phyloP scores from a whole-genome alignment of 495 filamentous ascomycete genomes.

The Lasiosphaeris hirsuta region DNA sequence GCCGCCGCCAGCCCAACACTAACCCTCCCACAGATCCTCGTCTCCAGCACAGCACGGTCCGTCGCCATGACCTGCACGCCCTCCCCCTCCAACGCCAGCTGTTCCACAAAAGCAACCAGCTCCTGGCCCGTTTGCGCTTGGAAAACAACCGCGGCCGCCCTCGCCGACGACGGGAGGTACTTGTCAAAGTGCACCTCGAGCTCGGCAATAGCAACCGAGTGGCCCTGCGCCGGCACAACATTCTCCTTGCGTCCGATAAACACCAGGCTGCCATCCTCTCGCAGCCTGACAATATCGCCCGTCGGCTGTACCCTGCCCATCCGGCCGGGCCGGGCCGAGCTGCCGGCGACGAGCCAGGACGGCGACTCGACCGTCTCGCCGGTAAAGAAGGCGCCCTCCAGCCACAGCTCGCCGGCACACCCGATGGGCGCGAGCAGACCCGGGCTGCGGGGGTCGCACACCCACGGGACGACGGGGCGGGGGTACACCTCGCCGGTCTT shows the following conservation, averaged over 20 bases:
- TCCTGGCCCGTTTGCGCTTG: not conserved
- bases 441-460: conserved; percentile 23
- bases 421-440: conserved; percentile 58
- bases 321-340: not conserved
- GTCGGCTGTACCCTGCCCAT: conserved; percentile 49
- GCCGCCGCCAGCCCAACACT: conserved; percentile 1
- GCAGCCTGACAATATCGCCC: conserved; percentile 54
- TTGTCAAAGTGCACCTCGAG: conserved; percentile 49
- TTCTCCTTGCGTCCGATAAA: conserved; percentile 37
- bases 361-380: conserved; percentile 45
- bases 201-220: conserved; percentile 37
- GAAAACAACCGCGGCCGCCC: not conserved
- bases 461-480: conserved; percentile 19
- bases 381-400: conserved; percentile 62
- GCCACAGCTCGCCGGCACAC: conserved; percentile 69
- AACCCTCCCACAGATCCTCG: not conserved
- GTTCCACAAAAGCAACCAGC: conserved; percentile 5
- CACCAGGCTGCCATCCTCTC: conserved; percentile 46
- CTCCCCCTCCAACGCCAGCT: not conserved
- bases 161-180: not conserved
- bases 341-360: conserved; percentile 12
- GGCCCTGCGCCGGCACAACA: conserved; percentile 27
- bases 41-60: not conserved
- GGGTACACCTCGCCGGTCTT: conserved; percentile 9
- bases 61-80: not conserved